These are phyloP conservation scores for Kalaharituber pfeilii DNA, from an alignment of 2,329 filamentous ascomycete genomes.

Conservation along the genomic window DNA sequence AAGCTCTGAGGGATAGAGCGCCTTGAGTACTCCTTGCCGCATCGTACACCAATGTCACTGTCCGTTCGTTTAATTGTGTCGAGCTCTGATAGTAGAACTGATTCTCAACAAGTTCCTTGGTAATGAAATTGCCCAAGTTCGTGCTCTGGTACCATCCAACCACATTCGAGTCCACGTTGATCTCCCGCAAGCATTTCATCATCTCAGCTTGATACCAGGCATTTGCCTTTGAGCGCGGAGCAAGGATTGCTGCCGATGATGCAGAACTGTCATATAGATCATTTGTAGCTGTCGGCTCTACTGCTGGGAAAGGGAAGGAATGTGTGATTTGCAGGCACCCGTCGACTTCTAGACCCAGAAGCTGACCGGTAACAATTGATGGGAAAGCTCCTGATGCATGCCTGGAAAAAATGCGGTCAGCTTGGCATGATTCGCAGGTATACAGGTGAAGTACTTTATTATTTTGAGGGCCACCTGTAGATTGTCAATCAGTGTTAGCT, in stretches of 20 bases:
- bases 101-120: slow-evolving; percentile 89
- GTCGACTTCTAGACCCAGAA: slow-evolving; percentile 53
- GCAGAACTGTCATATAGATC: slow-evolving; percentile 41
- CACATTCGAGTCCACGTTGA: slow-evolving; percentile 95
- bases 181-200: slow-evolving; percentile 90
- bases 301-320: slow-evolving; percentile 77
- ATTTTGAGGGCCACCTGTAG: slow-evolving; percentile 86
- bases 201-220: slow-evolving; percentile 82
- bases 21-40: slow-evolving; percentile 90
- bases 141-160: slow-evolving; percentile 98
- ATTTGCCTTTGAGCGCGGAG: slow-evolving; percentile 83
- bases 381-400: slow-evolving; percentile 18
- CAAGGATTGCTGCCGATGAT: slow-evolving; percentile 56
- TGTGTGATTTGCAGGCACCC: slow-evolving; percentile 80
- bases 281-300: slow-evolving; percentile 44
- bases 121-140: slow-evolving; percentile 97
- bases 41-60: slow-evolving; percentile 82
- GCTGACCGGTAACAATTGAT: slow-evolving; percentile 17
- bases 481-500: not conserved
- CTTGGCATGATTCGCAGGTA: slow-evolving; percentile 33
- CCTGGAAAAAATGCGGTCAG: slow-evolving; percentile 4
- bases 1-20: slow-evolving; percentile 72
- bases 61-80: slow-evolving; percentile 60
- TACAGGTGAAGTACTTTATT: slow-evolving; percentile 79
- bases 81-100: slow-evolving; percentile 85